These are phyloP conservation scores for Colletotrichum plurivorum DNA, from an alignment of 2,329 filamentous ascomycete species.

Conservation along the genomic window DNA sequence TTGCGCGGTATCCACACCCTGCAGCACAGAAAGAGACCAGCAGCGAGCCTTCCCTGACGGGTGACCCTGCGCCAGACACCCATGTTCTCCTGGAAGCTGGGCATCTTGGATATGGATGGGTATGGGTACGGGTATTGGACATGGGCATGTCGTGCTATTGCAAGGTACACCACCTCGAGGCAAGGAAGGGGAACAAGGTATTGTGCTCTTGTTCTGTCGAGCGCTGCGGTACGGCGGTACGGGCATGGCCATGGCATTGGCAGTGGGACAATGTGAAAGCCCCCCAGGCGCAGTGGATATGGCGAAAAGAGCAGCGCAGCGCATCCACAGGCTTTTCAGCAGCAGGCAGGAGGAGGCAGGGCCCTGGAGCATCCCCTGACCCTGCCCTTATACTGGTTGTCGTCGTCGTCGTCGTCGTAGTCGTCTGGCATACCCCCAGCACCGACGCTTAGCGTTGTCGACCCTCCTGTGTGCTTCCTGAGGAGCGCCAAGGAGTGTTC, in stretches of 20 bases:
- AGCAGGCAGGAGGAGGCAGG: no score
- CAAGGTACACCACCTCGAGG: background rate
- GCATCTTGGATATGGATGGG: slow-evolving; percentile 1
- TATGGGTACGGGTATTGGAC: slow-evolving; percentile 1
- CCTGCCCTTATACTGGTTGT: background rate
- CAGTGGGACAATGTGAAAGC: slow-evolving; percentile 9
- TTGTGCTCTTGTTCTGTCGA: background rate
- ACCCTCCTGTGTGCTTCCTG: slow-evolving; percentile 15
- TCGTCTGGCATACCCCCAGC: slow-evolving; percentile 25
- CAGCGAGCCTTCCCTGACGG: slow-evolving; percentile 37
- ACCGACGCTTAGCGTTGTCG: slow-evolving; percentile 16
- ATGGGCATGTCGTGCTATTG: background rate
- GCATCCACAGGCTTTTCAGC: no score
- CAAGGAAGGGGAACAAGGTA: background rate
- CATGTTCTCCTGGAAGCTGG: slow-evolving; percentile 2
- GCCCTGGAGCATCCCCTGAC: slow-evolving; percentile 17
- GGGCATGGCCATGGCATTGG: background rate
- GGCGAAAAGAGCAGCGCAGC: no score
- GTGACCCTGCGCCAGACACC: slow-evolving; percentile 34
- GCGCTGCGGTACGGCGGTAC: background rate
- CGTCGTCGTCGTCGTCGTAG: no score
- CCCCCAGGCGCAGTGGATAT: background rate
- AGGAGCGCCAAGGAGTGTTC: slow-evolving; percentile 28
- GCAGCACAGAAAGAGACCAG: slow-evolving; percentile 28
- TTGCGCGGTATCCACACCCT: slow-evolving; percentile 26